Evolutionary conservation across 129 eudicot species (phyloP), one percentile per base, ranked within the genome.

Genomic region (Artemisia tridentata): DNA sequence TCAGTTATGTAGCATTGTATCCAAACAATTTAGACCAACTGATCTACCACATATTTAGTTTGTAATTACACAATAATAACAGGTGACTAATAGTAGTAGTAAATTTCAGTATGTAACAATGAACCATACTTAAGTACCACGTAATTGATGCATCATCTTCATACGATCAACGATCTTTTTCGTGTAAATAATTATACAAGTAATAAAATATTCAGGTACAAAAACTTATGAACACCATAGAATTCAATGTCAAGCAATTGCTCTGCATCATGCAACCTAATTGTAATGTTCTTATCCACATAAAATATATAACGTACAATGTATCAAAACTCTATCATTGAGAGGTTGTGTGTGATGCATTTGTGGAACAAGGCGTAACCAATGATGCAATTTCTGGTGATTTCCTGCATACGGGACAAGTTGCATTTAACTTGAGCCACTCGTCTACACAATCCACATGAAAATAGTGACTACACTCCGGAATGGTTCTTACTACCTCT

Each of bases 391-490:
- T 73, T 67, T 79, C 72, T 5, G 88, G 88, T 18, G 85, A 77
- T 41, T 74, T 78, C 76, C 88, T 56, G 47, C 88, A 84, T 27
- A 84, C 64, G 2, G 88, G 88, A 62, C 88, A 84, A 3, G 85
- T 80, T 4, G 78, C 85, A 29, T 78, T 80, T 52, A 77, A 50
- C 47, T 53, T 68, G 29, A 84, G 83, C 88, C 88, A 84, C 50
- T 74, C 85, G 19, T 80, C 85, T 21, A 84, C 72, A 69, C 88
- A 84, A 5, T 65, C 82, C 0, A 74, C 83, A 38, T 84, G 88
- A 38, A 84, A 84, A 70, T 79, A 80, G 75, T 84, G 88, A 23
- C 70, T 75, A 60, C 88, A 84, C 14, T 80, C 88, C 4, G 88
- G 88, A n/a, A 84, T 80, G 34, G 75, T 63, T 19, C 85, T 70